Percentiles rank a stretch among this genome's conserved stretches.
Evolutionary conservation across 2,329 filamentous ascomycete species (phyloP).

Genomic region (Clarireedia sp.): DNA sequence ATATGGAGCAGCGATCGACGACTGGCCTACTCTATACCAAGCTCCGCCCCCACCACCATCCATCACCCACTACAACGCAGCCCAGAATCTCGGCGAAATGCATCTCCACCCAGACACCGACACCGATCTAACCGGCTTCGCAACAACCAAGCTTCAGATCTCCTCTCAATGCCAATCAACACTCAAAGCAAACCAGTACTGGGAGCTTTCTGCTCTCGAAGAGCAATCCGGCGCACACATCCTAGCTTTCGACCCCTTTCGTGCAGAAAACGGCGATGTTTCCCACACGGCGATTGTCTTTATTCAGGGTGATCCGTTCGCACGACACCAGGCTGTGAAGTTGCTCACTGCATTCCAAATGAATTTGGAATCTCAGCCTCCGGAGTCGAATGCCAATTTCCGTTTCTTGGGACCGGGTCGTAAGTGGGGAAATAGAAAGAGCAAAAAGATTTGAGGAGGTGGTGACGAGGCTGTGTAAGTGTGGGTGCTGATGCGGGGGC

Average conservation of each 20-base stretch:
- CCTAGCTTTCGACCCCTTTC: background rate
- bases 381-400: background rate
- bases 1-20: too few relatives aligned
- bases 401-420: background rate
- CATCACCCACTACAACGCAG: background rate
- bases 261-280: background rate
- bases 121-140: background rate
- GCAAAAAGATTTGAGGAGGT: background rate
- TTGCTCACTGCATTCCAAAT: background rate
- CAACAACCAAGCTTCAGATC: background rate
- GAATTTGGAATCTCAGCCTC: background rate
- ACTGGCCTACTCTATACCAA: too few relatives aligned
- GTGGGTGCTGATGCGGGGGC: background rate
- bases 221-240: background rate
- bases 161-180: background rate
- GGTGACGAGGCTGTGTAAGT: background rate
- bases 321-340: background rate
- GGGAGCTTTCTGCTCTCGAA: background rate
- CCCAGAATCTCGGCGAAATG: background rate
- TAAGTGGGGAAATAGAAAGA: background rate
- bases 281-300: background rate
- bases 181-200: background rate
- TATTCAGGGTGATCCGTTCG: background rate
- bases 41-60: background rate
- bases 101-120: background rate